Percentiles rank a stretch among this genome's conserved stretches.
These are phyloP conservation scores for Papiliotrema flavescens DNA, from an alignment of 1,284 basidiomycete genomes.

Conservation along the genomic window DNA sequence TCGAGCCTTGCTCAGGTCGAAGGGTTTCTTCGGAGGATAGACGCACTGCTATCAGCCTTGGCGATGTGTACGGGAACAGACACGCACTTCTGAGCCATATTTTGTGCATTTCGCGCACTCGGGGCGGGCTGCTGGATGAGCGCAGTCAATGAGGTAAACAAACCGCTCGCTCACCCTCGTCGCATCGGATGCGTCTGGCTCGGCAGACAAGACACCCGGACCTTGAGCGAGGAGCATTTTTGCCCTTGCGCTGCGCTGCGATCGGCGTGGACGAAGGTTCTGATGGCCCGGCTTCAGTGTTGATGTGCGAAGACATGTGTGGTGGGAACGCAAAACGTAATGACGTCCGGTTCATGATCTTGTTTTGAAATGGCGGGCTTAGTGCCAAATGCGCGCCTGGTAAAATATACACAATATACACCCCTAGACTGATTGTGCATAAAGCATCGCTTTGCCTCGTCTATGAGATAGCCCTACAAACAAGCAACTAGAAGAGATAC, in stretches of 20 bases:
- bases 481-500: too few relatives aligned
- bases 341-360: background rate
- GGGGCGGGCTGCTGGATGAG: slow-evolving; percentile 14
- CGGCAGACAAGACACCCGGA: slow-evolving; percentile 38
- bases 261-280: background rate
- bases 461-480: too few relatives aligned
- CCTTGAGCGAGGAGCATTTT: slow-evolving; percentile 20
- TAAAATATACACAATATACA: too few relatives aligned
- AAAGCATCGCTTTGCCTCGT: too few relatives aligned
- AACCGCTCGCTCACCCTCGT: slow-evolving; percentile 22
- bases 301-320: background rate
- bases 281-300: background rate
- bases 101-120: slow-evolving; percentile 24
- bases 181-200: slow-evolving; percentile 36
- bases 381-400: too few relatives aligned
- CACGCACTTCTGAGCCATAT: slow-evolving; percentile 28
- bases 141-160: background rate
- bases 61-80: background rate
- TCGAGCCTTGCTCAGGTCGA: slow-evolving; percentile 23
- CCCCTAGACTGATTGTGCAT: too few relatives aligned
- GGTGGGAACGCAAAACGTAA: background rate
- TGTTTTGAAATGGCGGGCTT: too few relatives aligned
- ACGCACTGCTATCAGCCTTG: slow-evolving; percentile 23
- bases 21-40: slow-evolving; percentile 36
- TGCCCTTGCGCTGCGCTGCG: background rate